A percentile compares a stretch with the other conserved stretches of the same genome.
Evolutionary conservation across 2,329 filamentous ascomycete species (phyloP).

Genomic region (Verticillium longisporum): DNA sequence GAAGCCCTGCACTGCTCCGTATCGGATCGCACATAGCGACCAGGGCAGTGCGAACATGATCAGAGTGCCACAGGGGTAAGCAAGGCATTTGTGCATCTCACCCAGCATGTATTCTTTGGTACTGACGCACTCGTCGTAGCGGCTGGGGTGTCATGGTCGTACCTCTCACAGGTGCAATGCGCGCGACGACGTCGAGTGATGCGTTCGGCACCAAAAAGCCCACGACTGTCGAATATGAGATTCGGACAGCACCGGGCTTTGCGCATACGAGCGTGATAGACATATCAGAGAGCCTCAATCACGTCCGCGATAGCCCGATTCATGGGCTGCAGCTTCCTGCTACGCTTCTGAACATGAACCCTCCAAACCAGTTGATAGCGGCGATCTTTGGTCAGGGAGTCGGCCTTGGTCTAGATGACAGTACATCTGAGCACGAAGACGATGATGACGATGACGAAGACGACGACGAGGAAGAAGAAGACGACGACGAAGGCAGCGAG

Average conservation of each 20-base stretch:
- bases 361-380: not conserved
- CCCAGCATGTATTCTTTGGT: slow-evolving; percentile 1
- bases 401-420: not conserved
- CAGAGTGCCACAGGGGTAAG: not conserved
- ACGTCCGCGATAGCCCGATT: slow-evolving; percentile 8
- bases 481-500: slow-evolving; percentile 2
- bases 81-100: not conserved
- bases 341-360: not conserved
- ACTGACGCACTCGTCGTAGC: slow-evolving; percentile 11
- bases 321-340: not conserved
- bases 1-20: slow-evolving; percentile 20
- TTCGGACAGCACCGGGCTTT: not conserved
- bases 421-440: slow-evolving; percentile 1
- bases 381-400: not conserved
- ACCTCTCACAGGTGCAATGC: slow-evolving; percentile 34
- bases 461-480: not conserved
- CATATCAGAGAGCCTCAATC: slow-evolving; percentile 4
- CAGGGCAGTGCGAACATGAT: slow-evolving; percentile 5
- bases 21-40: slow-evolving; percentile 5
- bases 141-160: slow-evolving; percentile 46
- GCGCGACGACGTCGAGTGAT: slow-evolving; percentile 14
- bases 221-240: slow-evolving; percentile 3
- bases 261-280: slow-evolving; percentile 4
- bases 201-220: slow-evolving; percentile 2
- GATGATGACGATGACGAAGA: slow-evolving; percentile 15